A percentile compares a stretch with the other conserved stretches of the same genome.
These are phyloP conservation scores for Pouteria glomerata DNA, from an alignment of 148 eudicot genomes.

Conservation along the genomic window DNA sequence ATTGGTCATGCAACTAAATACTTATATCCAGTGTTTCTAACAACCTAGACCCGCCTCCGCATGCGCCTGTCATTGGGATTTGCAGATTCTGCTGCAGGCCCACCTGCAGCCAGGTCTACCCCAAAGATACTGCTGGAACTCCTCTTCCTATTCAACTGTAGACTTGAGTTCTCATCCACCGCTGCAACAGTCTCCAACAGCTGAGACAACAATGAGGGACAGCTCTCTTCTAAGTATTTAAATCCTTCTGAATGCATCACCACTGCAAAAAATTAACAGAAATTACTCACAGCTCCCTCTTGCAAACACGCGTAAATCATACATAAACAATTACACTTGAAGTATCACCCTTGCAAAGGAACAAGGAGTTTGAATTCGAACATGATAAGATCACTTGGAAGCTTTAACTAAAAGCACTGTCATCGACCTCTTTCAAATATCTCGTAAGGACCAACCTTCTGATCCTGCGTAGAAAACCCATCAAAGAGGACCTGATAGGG, in stretches of 20 bases:
- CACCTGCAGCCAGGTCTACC: conserved; percentile 51
- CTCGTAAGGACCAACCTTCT: too few species aligned
- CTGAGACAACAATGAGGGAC: conserved; percentile 17
- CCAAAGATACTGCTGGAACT: conserved; percentile 79
- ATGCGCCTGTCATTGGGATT: conserved; percentile 43
- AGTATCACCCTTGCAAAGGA: too few species aligned
- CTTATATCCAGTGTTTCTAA: not conserved
- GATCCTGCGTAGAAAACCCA: too few species aligned
- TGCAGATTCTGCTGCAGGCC: conserved; percentile 36
- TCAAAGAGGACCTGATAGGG: too few species aligned
- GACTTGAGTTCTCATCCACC: conserved; percentile 38
- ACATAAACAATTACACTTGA: too few species aligned
- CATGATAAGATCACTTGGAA: too few species aligned
- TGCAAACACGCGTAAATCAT: too few species aligned
- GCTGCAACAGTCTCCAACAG: conserved; percentile 26
- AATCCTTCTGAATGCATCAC: conserved; percentile 83
- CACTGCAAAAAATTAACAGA: conserved; percentile 32
- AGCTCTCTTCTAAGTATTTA: conserved; percentile 55
- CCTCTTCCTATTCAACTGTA: conserved; percentile 47
- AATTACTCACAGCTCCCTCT: too few species aligned
- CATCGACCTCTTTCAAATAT: too few species aligned
- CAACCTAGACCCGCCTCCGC: conserved; percentile 43
- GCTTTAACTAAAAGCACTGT: too few species aligned
- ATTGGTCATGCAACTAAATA: not conserved
- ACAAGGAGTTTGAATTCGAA: too few species aligned